Conservation (phyloP, 2,329 filamentous ascomycete species). For the Didymella glomerata region DNA sequence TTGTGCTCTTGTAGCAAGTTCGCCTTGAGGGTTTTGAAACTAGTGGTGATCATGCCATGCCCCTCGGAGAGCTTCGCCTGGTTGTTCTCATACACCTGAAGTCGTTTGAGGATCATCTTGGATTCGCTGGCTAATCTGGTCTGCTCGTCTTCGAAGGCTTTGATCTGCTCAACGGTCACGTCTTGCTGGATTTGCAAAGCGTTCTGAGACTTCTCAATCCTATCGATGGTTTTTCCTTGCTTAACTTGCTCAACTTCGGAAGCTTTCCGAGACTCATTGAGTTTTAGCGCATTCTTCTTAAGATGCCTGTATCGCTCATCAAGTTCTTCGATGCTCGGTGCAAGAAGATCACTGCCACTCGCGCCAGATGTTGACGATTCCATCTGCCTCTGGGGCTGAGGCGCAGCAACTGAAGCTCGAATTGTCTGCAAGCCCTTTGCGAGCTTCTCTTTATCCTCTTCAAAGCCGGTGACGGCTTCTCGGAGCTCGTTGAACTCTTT, state of each 20-base stretch:
- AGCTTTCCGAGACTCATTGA: no score
- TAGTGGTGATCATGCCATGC: neutral
- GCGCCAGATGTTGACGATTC: neutral
- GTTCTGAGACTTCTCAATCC: neutral
- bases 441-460: conserved; percentile 1
- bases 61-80: neutral
- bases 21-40: neutral
- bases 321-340: neutral
- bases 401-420: neutral
- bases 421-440: neutral
- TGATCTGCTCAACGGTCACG: neutral
- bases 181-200: neutral
- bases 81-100: neutral
- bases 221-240: neutral
- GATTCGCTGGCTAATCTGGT: neutral
- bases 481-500: neutral
- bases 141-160: neutral
- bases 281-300: neutral
- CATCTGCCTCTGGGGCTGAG: neutral
- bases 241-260: neutral
- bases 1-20: neutral
- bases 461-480: neutral
- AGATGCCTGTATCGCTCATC: neutral
- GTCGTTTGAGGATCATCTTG: neutral
- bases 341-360: neutral